Conservation (phyloP, 176 grass and related monocot genomes). For the Triticum aestivum region DNA sequence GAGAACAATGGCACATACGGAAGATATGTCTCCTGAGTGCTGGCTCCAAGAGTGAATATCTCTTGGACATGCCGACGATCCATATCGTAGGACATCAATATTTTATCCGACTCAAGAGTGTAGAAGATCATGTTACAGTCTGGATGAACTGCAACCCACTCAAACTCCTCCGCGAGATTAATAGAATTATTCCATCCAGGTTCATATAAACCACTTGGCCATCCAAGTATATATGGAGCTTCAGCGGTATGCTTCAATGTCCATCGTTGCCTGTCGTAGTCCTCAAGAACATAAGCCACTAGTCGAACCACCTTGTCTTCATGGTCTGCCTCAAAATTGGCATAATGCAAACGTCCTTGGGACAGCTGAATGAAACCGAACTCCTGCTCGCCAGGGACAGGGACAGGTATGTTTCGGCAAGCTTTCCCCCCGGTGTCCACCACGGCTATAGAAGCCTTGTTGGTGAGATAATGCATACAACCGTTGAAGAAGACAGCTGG, state of each 20-base stretch:
- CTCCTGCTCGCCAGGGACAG: neutral
- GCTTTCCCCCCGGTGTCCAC: neutral
- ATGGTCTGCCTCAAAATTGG: neutral
- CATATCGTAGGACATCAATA: conserved; percentile 9
- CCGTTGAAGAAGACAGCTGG: neutral
- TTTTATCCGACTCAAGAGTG: neutral
- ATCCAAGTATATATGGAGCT: neutral
- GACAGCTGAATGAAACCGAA: neutral
- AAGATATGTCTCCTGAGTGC: neutral
- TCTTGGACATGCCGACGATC: neutral
- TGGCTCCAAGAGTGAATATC: neutral
- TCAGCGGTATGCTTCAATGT: neutral
- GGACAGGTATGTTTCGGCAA: neutral
- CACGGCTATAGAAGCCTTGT: neutral
- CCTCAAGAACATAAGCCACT: neutral
- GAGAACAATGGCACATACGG: neutral
- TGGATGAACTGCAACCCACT: neutral
- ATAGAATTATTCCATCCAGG: neutral
- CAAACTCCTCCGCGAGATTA: neutral
- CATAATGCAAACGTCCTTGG: neutral
- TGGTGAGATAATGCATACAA: neutral
- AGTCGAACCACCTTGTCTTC: neutral
- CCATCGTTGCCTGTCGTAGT: neutral
- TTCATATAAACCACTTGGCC: neutral
- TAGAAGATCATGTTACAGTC: neutral